These are phyloP conservation scores for Chlorella sp. DNA, from an alignment of 139 green algal species.

Conservation along the genomic window DNA sequence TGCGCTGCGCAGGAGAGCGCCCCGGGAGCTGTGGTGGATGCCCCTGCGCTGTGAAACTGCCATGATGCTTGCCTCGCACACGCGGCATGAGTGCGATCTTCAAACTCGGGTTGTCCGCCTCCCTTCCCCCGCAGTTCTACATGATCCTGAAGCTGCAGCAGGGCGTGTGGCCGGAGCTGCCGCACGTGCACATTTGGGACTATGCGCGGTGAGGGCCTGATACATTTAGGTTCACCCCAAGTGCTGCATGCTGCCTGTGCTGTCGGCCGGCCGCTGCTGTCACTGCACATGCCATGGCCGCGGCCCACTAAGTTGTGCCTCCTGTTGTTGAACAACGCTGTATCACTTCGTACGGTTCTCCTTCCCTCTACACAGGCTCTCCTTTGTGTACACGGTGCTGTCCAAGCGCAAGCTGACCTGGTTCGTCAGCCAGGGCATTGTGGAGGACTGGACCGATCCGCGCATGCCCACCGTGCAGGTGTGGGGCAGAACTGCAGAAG, in stretches of 20 bases:
- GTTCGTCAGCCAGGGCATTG: constrained; percentile 89
- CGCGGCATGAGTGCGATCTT: too few species aligned
- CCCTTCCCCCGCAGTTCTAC: constrained; percentile 74
- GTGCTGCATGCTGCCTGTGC: neutral
- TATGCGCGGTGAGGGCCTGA: constrained; percentile 76
- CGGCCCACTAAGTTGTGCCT: neutral
- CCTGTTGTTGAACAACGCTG: neutral
- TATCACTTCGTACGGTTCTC: neutral
- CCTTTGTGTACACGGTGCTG: constrained; percentile 87
- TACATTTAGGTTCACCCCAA: neutral
- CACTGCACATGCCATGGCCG: too few species aligned
- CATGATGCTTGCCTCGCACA: too few species aligned
- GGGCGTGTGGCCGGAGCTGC: constrained; percentile 74
- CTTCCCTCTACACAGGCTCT: constrained; percentile 57
- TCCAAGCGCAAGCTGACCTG: constrained; percentile 98
- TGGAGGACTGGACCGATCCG: constrained; percentile 95
- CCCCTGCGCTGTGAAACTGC: too few species aligned
- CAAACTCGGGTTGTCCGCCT: too few species aligned
- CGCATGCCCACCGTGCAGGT: constrained; percentile 97
- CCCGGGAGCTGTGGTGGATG: too few species aligned
- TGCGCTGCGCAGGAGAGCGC: too few species aligned
- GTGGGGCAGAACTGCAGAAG: neutral
- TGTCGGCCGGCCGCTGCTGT: neutral
- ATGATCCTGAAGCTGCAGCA: constrained; percentile 83
- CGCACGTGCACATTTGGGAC: constrained; percentile 95